A percentile compares a stretch with the other conserved stretches of the same genome.
Conservation (phyloP, 768 basidiomycete species). For the Rhizopogon vulgaris region DNA sequence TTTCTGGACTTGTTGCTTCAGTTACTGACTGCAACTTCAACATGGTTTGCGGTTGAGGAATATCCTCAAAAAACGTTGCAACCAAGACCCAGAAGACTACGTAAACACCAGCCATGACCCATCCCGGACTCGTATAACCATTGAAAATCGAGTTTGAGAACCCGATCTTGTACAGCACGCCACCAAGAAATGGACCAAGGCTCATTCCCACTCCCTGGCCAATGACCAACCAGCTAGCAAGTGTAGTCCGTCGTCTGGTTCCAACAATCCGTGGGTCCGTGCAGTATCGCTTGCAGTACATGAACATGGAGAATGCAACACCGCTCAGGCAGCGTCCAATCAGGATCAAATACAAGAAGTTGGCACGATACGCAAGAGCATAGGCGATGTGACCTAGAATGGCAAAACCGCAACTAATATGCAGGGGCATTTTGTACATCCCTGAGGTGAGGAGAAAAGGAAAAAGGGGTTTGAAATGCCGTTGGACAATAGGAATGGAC, state of each 20-base stretch:
- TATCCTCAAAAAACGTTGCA: constrained; percentile 35
- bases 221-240: constrained; percentile 57
- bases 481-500: not conserved
- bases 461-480: not conserved
- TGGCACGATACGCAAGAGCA: constrained; percentile 51
- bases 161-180: constrained; percentile 55
- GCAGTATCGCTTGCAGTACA: constrained; percentile 68
- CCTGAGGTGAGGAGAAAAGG: constrained; percentile 30
- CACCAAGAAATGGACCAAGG: constrained; percentile 59
- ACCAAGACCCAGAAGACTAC: constrained; percentile 41
- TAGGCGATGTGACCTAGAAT: constrained; percentile 56
- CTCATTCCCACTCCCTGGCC: constrained; percentile 59
- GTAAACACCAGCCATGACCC: constrained; percentile 57
- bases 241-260: constrained; percentile 52
- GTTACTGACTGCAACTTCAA: constrained; percentile 7
- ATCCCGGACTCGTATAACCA: constrained; percentile 61
- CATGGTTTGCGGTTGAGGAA: constrained; percentile 16
- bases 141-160: constrained; percentile 57
- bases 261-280: constrained; percentile 63
- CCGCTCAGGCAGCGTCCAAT: constrained; percentile 64
- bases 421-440: constrained; percentile 46
- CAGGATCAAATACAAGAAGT: constrained; percentile 64
- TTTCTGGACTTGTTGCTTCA: not conserved
- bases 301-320: constrained; percentile 53
- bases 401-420: constrained; percentile 45